Percentiles rank a stretch among this genome's conserved stretches.
Conservation (phyloP, 805 yeast species). For the Metschnikowia orientalis region DNA sequence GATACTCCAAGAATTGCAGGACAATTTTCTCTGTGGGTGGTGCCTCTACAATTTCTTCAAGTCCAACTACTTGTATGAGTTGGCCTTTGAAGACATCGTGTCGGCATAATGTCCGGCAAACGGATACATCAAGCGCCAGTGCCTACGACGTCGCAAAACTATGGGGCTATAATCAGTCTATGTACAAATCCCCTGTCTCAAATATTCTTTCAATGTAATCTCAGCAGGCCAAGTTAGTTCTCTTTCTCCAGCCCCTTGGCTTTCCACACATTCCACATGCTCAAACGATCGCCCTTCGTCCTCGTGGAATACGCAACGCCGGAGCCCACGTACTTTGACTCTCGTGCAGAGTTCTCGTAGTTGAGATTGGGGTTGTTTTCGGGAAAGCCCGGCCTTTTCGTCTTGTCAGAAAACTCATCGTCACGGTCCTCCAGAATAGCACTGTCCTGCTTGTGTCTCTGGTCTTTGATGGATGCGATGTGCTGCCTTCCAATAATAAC, state of each 20-base stretch:
- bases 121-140: too few species aligned
- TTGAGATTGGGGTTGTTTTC: conserved; percentile 27
- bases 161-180: too few species aligned
- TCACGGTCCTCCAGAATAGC: conserved; percentile 30
- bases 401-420: conserved; percentile 25
- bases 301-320: conserved; percentile 58
- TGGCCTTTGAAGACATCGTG: conserved; percentile 36
- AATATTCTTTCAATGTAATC: too few species aligned
- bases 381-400: conserved; percentile 55
- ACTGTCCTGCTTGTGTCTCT: conserved; percentile 32
- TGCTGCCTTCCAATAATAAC: conserved; percentile 33
- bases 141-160: too few species aligned
- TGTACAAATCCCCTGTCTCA: too few species aligned
- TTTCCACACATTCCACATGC: conserved; percentile 23
- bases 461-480: conserved; percentile 31
- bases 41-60: conserved; percentile 35
- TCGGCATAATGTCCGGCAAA: too few species aligned
- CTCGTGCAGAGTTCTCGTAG: conserved; percentile 39
- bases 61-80: conserved; percentile 36
- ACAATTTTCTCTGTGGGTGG: conserved; percentile 44
- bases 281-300: conserved; percentile 50
- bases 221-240: too few species aligned
- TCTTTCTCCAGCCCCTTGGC: conserved; percentile 6
- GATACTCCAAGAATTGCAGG: conserved; percentile 42
- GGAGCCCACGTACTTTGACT: conserved; percentile 65